Evolutionary conservation across 2,329 filamentous ascomycete genomes (phyloP).

Genomic region (Capronia americana): DNA sequence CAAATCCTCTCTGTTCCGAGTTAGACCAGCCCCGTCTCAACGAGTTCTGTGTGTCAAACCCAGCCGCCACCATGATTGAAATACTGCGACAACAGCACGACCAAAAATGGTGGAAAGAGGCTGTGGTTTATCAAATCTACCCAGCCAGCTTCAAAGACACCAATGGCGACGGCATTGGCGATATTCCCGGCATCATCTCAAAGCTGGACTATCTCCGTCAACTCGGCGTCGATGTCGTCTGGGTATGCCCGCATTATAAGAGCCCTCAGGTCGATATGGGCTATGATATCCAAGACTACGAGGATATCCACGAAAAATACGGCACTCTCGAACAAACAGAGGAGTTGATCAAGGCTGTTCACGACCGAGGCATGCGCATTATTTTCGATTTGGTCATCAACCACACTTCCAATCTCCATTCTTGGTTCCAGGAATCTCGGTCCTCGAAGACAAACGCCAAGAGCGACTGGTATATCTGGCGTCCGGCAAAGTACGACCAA

Average conservation of each 20-base stretch:
- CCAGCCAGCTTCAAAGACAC: constrained; percentile 65
- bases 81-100: constrained; percentile 7
- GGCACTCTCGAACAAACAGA: constrained; percentile 69
- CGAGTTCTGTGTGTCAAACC: background rate
- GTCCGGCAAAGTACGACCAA: constrained; percentile 54
- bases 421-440: constrained; percentile 70
- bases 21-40: background rate
- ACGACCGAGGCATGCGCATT: constrained; percentile 67
- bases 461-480: constrained; percentile 68
- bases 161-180: constrained; percentile 66
- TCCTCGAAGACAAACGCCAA: constrained; percentile 64
- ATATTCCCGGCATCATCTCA: constrained; percentile 67
- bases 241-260: constrained; percentile 71
- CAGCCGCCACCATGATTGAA: background rate
- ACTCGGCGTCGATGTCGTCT: constrained; percentile 69
- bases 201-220: constrained; percentile 67
- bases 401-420: constrained; percentile 72
- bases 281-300: constrained; percentile 72
- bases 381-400: constrained; percentile 77
- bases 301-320: constrained; percentile 65
- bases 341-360: constrained; percentile 60
- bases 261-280: constrained; percentile 72
- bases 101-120: constrained; percentile 66
- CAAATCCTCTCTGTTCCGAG: background rate
- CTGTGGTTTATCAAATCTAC: constrained; percentile 67